Percentiles rank a stretch among this genome's conserved stretches.
phyloP scores from a whole-genome alignment of 1,139 yeast genomes.

The Hansenula lynferdii region DNA sequence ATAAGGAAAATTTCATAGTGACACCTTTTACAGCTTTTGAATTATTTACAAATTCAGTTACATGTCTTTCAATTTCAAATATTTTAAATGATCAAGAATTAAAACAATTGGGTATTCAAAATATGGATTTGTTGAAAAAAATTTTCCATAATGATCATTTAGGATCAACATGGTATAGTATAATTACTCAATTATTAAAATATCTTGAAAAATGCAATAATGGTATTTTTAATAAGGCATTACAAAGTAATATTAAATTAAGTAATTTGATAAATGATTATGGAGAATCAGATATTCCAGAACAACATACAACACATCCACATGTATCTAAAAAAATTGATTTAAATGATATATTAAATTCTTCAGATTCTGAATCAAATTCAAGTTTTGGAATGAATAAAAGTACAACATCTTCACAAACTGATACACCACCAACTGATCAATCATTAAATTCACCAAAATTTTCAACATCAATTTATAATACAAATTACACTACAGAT shows the following conservation, averaged over 20 bases:
- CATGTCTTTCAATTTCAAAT: conserved; percentile 24
- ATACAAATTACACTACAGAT: no score
- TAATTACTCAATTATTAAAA: conserved; percentile 7
- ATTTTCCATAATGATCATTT: conserved; percentile 5
- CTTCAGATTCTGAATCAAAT: conserved; percentile 1
- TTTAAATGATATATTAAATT: conserved; percentile 11
- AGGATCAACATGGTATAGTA: conserved; percentile 7
- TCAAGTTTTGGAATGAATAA: no score
- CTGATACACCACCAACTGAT: not conserved
- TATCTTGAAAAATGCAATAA: conserved; percentile 4
- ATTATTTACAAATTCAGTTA: conserved; percentile 32
- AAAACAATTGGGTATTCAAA: conserved; percentile 4
- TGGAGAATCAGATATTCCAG: conserved; percentile 10
- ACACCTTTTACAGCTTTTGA: conserved; percentile 38
- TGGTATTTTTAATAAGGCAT: conserved; percentile 3
- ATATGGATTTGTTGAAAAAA: conserved; percentile 3
- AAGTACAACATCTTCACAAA: not conserved
- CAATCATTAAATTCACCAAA: not conserved
- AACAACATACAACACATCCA: conserved; percentile 6
- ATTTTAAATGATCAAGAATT: conserved; percentile 6
- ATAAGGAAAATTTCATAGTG: conserved; percentile 28
- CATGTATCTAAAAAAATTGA: conserved; percentile 8
- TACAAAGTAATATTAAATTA: conserved; percentile 5
- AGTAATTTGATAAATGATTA: conserved; percentile 11
- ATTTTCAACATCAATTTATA: not conserved